Base-by-base conservation (phyloP, 257 asterid genomes). In the Salvia rosmarinus region DNA sequence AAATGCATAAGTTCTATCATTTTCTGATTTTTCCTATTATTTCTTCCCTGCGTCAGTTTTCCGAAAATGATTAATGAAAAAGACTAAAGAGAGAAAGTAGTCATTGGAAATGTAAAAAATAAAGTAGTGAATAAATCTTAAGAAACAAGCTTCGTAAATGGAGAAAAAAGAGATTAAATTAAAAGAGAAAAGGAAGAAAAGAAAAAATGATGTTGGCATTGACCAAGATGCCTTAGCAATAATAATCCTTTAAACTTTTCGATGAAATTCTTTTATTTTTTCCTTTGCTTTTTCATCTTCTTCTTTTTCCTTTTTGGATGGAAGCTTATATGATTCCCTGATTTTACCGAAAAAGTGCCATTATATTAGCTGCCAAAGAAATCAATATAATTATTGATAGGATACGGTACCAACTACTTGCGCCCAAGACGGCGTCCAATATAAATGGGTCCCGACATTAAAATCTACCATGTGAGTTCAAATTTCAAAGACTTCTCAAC, bases 171-270 rank as follows among this genome's bases (percentile, higher is more conserved):
- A 51, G 43, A 25, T 23, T 34, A 51, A 78, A 73, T 23, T 34
- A 51, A 78, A 73, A 60, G 78, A 47, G 40, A 58, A 28, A 72
- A 77, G 52, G 55, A 21, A 46, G 6, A 59, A 46, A 14, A 9
- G 1, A 73, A 55, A 23, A 50, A 19, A 23, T 16, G 70, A 65
- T 75, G 70, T 75, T 69, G 39, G 77, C 61, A 43, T 78, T 78
- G 87, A 74, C 80, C 67, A 49, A 66, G 77, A 83, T 78, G 77
- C 65, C 59, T 28, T 20, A 19, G 23, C 32, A 46, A 40, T 67
- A 43, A 66, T 28, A 56, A n/a, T 54, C 71, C 39, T 63, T 37
- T 25, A 67, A 71, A 62, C 70, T 72, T 50, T 79, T 64, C 17
- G 30, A 64, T 76, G 75, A 70, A 59, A 62, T 62, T 39, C 13